These are phyloP conservation scores for Populus nigra DNA, from an alignment of 345 rosid genomes.

Conservation along the genomic window DNA sequence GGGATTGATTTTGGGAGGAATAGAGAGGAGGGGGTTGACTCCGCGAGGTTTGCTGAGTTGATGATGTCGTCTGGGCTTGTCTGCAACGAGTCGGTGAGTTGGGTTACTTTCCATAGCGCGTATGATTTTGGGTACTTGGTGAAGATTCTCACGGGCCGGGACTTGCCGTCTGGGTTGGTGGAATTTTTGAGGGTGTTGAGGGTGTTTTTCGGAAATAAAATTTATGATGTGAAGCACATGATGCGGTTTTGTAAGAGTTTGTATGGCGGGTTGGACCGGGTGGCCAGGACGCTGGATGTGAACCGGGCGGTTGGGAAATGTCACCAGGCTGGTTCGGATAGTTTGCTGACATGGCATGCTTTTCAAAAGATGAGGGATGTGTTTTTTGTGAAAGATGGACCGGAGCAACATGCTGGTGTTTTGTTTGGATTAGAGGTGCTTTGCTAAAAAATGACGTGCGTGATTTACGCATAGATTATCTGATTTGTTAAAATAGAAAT, in stretches of 20 bases:
- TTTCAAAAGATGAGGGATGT: constrained; percentile 38
- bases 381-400: constrained; percentile 18
- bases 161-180: constrained; percentile 12
- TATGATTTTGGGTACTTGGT: constrained; percentile 34
- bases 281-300: constrained; percentile 17
- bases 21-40: constrained; percentile 25
- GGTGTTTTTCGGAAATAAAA: constrained; percentile 26
- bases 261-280: constrained; percentile 34
- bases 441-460: neutral
- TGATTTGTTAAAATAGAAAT: neutral
- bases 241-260: constrained; percentile 24
- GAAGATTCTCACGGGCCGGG: constrained; percentile 25
- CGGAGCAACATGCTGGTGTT: constrained; percentile 34
- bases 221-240: constrained; percentile 33
- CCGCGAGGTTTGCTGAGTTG: constrained; percentile 26
- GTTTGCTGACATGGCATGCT: constrained; percentile 44
- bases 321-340: constrained; percentile 52
- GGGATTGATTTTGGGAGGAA: constrained; percentile 32
- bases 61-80: constrained; percentile 39
- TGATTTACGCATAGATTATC: neutral
- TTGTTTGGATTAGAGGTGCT: constrained; percentile 24
- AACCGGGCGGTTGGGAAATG: constrained; percentile 36
- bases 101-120: constrained; percentile 41
- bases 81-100: constrained; percentile 27
- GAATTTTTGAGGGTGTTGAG: constrained; percentile 21